Base-by-base conservation (phyloP, 805 yeast species). In the Ogataea pini region DNA sequence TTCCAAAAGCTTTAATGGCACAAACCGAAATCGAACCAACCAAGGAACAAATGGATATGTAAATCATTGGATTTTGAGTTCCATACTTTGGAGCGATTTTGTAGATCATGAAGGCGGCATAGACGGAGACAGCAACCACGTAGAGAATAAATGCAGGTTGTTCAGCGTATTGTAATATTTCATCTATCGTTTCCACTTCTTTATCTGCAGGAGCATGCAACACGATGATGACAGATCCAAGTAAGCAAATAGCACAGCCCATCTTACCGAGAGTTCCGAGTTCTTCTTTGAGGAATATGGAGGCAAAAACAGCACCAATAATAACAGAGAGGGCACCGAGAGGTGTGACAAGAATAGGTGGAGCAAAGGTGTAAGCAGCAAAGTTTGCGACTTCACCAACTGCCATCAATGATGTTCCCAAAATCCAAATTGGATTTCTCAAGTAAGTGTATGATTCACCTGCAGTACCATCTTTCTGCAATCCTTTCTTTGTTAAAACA, bases 321-420 rank as follows among this genome's bases (percentile, higher is more conserved):
- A 89, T 87, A 19, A 89, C 97, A 7, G 91, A 82, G 22, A 89
- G 72, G 0, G 97, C 97, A 10, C 97, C 97, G 47, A 89, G 72
- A 5, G 97, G 97, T 4, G 97, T 89, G 36, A 89, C 97, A 57
- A 89, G 69, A 54, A 90, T 86, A 1, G 96, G 95, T 3, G 97
- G 96, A 0, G 97, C 97, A 75, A 89, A 89, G 1, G 96, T 89
- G 64, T 89, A 89, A 0, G 97, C 97, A 3, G 96, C 96, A 64
- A 89, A 89, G 64, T 89, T 89, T 49, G 96, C 96, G 34, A 89
- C 70, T 63, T 89, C 97, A 5, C 97, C 97, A 18, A 89, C 69
- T 2, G 94, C 96, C 97, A 89, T 84, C 41, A 95, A 82, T 25
- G 82, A 61, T 77, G 90, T 90, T 10, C 97, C 97, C 0, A 92